A percentile compares a stretch with the other conserved stretches of the same genome.
These are phyloP conservation scores for Jamesozyma piceae DNA, from an alignment of 805 yeast genomes.

Conservation along the genomic window DNA sequence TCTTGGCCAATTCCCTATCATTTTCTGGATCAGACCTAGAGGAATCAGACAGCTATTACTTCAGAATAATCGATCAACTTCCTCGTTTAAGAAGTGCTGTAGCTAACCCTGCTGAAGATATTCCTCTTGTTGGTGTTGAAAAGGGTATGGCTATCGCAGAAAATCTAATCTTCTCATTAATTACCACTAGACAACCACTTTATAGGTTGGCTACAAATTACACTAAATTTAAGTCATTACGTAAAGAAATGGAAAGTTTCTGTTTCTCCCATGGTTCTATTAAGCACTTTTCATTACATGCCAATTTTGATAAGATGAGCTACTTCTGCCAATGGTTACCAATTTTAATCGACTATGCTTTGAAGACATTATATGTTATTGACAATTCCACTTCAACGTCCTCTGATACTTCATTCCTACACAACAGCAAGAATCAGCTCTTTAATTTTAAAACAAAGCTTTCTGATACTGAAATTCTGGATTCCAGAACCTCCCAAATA, in stretches of 20 bases:
- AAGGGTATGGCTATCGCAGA: constrained; percentile 73
- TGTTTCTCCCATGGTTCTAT: constrained; percentile 16
- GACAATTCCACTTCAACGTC: neutral
- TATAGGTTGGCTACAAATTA: constrained; percentile 19
- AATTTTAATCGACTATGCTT: constrained; percentile 27
- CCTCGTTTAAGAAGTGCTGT: constrained; percentile 70
- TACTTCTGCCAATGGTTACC: constrained; percentile 29
- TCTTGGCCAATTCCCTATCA: constrained; percentile 47
- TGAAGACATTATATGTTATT: constrained; percentile 14
- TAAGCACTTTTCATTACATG: constrained; percentile 6
- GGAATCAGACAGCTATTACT: constrained; percentile 48
- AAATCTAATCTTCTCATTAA: constrained; percentile 50
- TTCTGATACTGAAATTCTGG: constrained; percentile 11
- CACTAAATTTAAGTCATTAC: constrained; percentile 12
- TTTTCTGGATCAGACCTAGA: constrained; percentile 34
- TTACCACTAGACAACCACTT: constrained; percentile 45
- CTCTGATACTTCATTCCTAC: constrained; percentile 14
- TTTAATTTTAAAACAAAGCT: constrained; percentile 9
- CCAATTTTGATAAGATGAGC: constrained; percentile 8
- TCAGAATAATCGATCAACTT: constrained; percentile 63
- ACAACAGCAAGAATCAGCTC: constrained; percentile 10
- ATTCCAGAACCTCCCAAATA: constrained; percentile 6
- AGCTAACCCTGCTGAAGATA: constrained; percentile 54
- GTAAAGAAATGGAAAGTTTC: constrained; percentile 18
- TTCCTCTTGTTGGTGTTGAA: constrained; percentile 60